Evolutionary conservation across 2,329 filamentous ascomycete species (phyloP).

Genomic region (Xylariaceae sp.): DNA sequence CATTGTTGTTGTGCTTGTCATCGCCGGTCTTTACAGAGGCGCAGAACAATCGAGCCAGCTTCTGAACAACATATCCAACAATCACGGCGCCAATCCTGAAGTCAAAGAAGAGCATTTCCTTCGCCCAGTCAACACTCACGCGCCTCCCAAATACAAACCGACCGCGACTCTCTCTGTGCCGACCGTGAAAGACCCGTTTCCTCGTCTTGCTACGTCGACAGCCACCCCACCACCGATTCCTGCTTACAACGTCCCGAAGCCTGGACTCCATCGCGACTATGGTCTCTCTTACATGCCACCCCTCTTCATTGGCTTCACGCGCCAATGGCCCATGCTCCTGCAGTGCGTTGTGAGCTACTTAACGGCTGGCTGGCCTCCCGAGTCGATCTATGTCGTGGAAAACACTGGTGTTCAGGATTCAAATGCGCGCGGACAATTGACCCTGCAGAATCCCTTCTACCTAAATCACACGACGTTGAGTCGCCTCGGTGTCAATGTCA

Average conservation of each 20-base stretch:
- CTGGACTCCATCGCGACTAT: conserved; percentile 32
- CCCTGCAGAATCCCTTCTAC: conserved; percentile 43
- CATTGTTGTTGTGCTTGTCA: conserved; percentile 19
- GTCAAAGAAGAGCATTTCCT: conserved; percentile 9
- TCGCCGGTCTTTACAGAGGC: conserved; percentile 20
- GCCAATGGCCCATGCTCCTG: conserved; percentile 43
- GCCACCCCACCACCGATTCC: conserved; percentile 32
- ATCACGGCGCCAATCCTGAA: conserved; percentile 16
- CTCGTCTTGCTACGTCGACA: conserved; percentile 23
- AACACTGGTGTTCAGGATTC: conserved; percentile 44
- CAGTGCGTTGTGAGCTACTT: conserved; percentile 45
- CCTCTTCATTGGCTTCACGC: conserved; percentile 45
- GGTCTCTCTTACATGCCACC: conserved; percentile 34
- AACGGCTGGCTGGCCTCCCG: conserved; percentile 43
- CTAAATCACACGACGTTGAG: conserved; percentile 39
- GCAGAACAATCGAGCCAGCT: conserved; percentile 19
- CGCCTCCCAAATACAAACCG: conserved; percentile 29
- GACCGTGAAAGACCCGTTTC: conserved; percentile 26
- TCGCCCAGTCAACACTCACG: conserved; percentile 24
- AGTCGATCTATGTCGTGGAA: conserved; percentile 45
- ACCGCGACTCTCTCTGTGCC: conserved; percentile 22
- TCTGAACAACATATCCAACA: conserved; percentile 22
- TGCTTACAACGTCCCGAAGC: conserved; percentile 33
- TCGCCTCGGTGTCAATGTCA: conserved; percentile 35
- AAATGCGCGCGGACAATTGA: conserved; percentile 36